phyloP scores from a whole-genome alignment of 2,329 filamentous ascomycete genomes.

The Thelonectria discophora region DNA sequence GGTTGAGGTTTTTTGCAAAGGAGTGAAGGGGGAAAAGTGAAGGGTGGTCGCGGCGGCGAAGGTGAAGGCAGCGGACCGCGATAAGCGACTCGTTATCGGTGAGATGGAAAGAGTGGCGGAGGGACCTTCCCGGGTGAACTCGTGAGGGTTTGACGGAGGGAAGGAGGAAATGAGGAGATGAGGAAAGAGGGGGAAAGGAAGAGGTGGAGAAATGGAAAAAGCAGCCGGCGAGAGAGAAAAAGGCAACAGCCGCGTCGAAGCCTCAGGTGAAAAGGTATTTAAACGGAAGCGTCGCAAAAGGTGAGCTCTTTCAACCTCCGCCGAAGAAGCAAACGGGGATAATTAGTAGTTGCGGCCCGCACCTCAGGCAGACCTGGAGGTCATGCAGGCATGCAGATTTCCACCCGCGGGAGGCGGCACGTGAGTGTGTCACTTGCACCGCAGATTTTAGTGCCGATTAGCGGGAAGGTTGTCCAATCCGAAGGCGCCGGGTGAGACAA shows the following conservation, averaged over 20 bases:
- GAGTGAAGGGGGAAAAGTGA: constrained; percentile 24
- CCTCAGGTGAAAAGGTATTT: constrained; percentile 1
- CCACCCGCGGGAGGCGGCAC: constrained; percentile 23
- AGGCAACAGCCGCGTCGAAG: not conserved
- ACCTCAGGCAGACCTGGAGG: constrained; percentile 21
- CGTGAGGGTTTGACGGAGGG: constrained; percentile 5
- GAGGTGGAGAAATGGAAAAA: constrained; percentile 1
- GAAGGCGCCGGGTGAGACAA: not conserved
- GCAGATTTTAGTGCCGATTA: constrained; percentile 30
- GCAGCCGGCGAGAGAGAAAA: not conserved
- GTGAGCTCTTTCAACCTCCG: constrained; percentile 14
- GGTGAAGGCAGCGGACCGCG: constrained; percentile 35
- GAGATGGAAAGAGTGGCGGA: constrained; percentile 29
- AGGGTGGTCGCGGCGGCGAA: constrained; percentile 16
- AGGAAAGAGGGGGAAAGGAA: not conserved
- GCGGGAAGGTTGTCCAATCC: constrained; percentile 26
- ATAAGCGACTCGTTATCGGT: constrained; percentile 43
- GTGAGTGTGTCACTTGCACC: constrained; percentile 31
- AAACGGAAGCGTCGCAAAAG: constrained; percentile 4
- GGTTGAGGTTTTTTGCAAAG: constrained; percentile 15
- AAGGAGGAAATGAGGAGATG: not conserved
- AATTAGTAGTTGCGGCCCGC: constrained; percentile 12
- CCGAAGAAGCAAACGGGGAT: constrained; percentile 17
- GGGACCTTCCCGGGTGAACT: constrained; percentile 4
- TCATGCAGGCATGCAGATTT: constrained; percentile 28